Percentiles rank a stretch among this genome's conserved stretches.
phyloP scores from a whole-genome alignment of 495 filamentous ascomycete species.

The Penicillium steckii region DNA sequence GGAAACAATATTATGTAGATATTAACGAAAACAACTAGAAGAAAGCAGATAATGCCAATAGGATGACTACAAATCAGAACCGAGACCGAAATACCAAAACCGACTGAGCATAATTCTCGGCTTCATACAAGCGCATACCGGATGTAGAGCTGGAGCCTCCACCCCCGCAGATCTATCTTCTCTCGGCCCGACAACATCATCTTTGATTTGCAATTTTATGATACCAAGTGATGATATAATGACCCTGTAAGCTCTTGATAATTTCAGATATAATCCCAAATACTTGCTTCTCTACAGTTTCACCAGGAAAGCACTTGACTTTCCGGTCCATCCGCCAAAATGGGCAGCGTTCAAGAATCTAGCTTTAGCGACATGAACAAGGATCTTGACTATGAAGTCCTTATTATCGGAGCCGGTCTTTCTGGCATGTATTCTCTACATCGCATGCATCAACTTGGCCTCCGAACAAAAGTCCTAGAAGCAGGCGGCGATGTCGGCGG shows the following conservation, averaged over 20 bases:
- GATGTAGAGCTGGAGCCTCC: neutral
- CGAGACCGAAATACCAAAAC: neutral
- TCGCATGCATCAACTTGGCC: conserved; percentile 11
- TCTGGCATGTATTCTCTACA: neutral
- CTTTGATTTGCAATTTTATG: neutral
- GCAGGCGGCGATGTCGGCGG: conserved; percentile 46
- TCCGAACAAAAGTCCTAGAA: conserved; percentile 41
- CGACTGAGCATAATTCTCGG: neutral
- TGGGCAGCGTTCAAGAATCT: neutral
- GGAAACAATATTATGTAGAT: no score
- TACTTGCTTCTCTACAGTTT: neutral
- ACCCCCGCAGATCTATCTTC: neutral
- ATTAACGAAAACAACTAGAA: no score
- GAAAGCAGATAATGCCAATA: no score
- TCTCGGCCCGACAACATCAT: neutral
- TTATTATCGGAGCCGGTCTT: conserved; percentile 44
- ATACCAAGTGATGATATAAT: neutral
- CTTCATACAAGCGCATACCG: conserved; percentile 1
- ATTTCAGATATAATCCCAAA: neutral
- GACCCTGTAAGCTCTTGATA: neutral
- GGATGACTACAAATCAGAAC: neutral
- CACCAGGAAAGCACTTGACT: neutral
- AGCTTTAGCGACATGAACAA: neutral
- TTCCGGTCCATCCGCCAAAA: neutral
- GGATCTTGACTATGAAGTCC: conserved; percentile 41